Base-by-base conservation (phyloP, 805 yeast species). In the Wickerhamiella azymoides region DNA sequence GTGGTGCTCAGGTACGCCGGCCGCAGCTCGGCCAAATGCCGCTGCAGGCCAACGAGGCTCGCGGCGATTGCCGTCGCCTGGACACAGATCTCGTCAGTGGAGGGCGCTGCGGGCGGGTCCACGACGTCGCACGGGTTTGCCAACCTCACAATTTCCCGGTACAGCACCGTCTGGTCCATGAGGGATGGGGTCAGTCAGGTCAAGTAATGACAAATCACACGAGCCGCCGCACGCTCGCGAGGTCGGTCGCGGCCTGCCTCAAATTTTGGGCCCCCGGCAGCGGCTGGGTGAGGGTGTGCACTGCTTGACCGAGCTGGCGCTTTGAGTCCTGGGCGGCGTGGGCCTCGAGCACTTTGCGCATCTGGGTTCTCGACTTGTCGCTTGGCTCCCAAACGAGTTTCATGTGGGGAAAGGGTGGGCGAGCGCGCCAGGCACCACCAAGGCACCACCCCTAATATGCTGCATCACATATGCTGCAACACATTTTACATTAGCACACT, bases 1-100 rank as follows among this genome's bases (percentile, higher is more conserved):
- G 51, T 26, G 26, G 55, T 48, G 2, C 63, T 60, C 13, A 63
- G 51, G 45, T 63, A 63, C 26, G 56, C 47, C 2, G 61, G 58
- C n/a, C 63, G 47, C 18, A 62, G 43, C n/a, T 46, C 46, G 10
- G 35, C 39, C 32, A 62, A 49, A 44, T 53, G 53, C 13, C 32
- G 39, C 13, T 46, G 43, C 32, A 60, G 52, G n/a, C 52, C 52
- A 6, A 39, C 36, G 13, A 57, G 43, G 10, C 50, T 19, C 17
- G 10, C 14, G 17, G 52, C 58, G 14, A 61, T 52, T 17, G 46
- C 52, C 11, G 40, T 36, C 39, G 58, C 54, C 38, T 61, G 59
- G 24, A 28, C 17, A 8, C 62, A 57, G 36, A 62, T 47, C 4
- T 48, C 47, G 40, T 62, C 64, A 1, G 53, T 48, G 4, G 40